Evolutionary conservation across 345 rosid genomes (phyloP).

Genomic region (Sisymbrium irio): DNA sequence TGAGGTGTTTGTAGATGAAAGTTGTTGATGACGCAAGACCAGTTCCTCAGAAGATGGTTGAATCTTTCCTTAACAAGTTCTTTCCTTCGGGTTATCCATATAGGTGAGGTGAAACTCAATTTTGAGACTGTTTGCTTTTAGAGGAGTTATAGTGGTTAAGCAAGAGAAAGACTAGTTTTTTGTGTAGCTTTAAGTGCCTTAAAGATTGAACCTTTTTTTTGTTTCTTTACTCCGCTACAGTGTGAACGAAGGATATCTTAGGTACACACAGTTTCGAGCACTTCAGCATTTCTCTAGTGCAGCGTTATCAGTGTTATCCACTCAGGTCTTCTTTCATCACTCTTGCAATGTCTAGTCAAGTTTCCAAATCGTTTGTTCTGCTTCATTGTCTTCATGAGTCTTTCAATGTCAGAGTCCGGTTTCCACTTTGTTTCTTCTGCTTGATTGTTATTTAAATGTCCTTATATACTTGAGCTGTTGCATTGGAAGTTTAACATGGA

Average conservation of each 20-base stretch:
- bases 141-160: background rate
- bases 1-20: conserved; percentile 45
- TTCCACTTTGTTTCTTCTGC: background rate
- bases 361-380: background rate
- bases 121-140: background rate
- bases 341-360: background rate
- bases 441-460: background rate
- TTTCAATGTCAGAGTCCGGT: background rate
- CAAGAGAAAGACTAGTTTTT: background rate
- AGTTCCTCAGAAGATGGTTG: conserved; percentile 49
- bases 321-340: conserved; percentile 66
- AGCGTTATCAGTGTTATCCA: conserved; percentile 77
- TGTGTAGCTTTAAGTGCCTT: background rate
- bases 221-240: conserved; percentile 33
- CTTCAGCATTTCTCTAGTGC: conserved; percentile 88
- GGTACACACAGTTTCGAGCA: conserved; percentile 88
- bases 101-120: conserved; percentile 46
- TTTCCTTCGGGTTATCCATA: conserved; percentile 94
- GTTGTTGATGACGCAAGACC: conserved; percentile 74
- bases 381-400: background rate
- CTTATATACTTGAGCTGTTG: background rate
- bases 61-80: conserved; percentile 77
- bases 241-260: conserved; percentile 91
- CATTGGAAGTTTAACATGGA: conserved; percentile 6
- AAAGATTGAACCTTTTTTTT: background rate